These are phyloP conservation scores for Trichoderma hamatum DNA, from an alignment of 2,329 filamentous ascomycete species.

Conservation along the genomic window DNA sequence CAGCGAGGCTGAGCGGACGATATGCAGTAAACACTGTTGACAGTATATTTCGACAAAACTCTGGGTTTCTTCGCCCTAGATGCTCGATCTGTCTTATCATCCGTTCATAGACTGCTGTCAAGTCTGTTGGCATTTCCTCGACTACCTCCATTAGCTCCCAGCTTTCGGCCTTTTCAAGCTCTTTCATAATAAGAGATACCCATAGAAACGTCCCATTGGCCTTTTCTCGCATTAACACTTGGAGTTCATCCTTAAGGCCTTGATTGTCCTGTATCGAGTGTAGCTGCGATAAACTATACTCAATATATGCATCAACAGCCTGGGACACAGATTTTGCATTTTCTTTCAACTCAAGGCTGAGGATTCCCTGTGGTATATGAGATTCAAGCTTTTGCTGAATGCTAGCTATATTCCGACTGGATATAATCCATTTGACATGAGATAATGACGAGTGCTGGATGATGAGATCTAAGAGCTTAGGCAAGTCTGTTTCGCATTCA, in stretches of 20 bases:
- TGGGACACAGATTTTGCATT: background rate
- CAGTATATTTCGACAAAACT: background rate
- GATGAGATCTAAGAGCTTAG: slow-evolving; percentile 43
- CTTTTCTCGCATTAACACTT: background rate
- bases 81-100: background rate
- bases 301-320: background rate
- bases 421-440: slow-evolving; percentile 46
- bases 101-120: background rate
- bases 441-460: background rate
- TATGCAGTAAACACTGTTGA: background rate
- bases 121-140: background rate
- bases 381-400: background rate
- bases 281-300: background rate
- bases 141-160: background rate
- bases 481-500: slow-evolving; percentile 40
- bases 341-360: background rate
- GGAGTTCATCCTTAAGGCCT: background rate
- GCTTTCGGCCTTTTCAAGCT: background rate
- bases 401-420: slow-evolving; percentile 45
- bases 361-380: background rate
- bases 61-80: background rate
- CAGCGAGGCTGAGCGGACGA: background rate
- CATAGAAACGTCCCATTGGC: background rate
- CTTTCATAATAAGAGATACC: background rate
- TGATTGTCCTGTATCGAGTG: background rate